These are phyloP conservation scores for Cytospora piceae DNA, from an alignment of 2,329 filamentous ascomycete genomes.

Conservation along the genomic window DNA sequence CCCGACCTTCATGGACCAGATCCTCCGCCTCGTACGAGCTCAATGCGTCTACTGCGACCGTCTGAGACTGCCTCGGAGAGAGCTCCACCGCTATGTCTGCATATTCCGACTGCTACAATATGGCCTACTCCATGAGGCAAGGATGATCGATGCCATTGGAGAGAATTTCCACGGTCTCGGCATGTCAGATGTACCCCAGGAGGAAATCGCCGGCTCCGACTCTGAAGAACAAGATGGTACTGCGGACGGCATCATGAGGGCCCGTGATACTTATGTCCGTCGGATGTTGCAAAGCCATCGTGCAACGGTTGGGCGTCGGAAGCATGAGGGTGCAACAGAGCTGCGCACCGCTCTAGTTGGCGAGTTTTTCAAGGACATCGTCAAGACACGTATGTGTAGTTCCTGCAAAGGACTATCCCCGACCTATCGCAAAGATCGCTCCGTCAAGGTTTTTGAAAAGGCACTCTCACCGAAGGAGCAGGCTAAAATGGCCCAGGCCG, in stretches of 20 bases:
- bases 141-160: conserved; percentile 57
- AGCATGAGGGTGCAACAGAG: conserved; percentile 83
- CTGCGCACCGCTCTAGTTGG: conserved; percentile 77
- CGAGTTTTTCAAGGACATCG: conserved; percentile 77
- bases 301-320: conserved; percentile 57
- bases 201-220: conserved; percentile 63
- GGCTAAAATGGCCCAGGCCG: conserved; percentile 72
- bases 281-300: conserved; percentile 67
- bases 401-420: conserved; percentile 74
- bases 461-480: conserved; percentile 74
- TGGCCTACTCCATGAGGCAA: conserved; percentile 74
- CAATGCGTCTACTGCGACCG: conserved; percentile 91
- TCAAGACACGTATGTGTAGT: conserved; percentile 69
- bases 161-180: conserved; percentile 51
- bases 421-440: conserved; percentile 84
- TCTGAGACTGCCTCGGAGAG: conserved; percentile 76
- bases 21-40: conserved; percentile 80
- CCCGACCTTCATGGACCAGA: conserved; percentile 93
- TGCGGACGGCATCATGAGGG: conserved; percentile 57
- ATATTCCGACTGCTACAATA: conserved; percentile 85
- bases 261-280: conserved; percentile 70
- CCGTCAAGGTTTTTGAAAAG: conserved; percentile 92
- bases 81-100: conserved; percentile 79
- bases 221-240: conserved; percentile 59
- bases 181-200: conserved; percentile 44